A percentile compares a stretch with the other conserved stretches of the same genome.
phyloP scores from a whole-genome alignment of 176 grass and related monocot species.

The barley (Hordeum vulgare) region DNA sequence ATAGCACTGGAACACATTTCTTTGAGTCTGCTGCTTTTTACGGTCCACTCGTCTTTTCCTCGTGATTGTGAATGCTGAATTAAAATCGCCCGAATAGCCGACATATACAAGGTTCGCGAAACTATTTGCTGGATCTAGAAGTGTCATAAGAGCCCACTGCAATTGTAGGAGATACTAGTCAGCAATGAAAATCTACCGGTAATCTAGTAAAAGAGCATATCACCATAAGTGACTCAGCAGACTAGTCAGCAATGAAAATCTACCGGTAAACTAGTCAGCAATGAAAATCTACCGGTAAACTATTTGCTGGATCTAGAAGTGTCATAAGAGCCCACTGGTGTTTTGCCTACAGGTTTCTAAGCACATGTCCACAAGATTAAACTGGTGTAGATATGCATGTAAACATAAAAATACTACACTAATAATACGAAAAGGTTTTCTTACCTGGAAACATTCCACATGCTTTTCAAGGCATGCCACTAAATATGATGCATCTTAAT shows the following conservation, averaged over 20 bases:
- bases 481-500: background rate
- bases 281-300: no score
- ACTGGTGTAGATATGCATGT: background rate
- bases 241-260: no score
- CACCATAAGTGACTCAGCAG: no score
- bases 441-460: background rate
- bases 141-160: conserved; percentile 98
- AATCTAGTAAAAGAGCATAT: background rate
- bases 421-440: background rate
- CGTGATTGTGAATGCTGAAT: conserved; percentile 74
- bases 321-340: no score
- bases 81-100: conserved; percentile 64
- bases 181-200: background rate
- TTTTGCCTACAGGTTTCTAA: background rate
- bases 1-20: conserved; percentile 82
- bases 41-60: conserved; percentile 92
- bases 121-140: conserved; percentile 77
- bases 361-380: background rate
- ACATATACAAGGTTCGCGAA: conserved; percentile 88
- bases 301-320: no score
- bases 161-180: conserved; percentile 10
- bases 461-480: background rate
- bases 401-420: background rate
- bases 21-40: conserved; percentile 75
- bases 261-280: no score